Evolutionary conservation across 2,329 filamentous ascomycete species (phyloP), one percentile per base, ranked within the genome.

Genomic region (Mariannaea elegans): DNA sequence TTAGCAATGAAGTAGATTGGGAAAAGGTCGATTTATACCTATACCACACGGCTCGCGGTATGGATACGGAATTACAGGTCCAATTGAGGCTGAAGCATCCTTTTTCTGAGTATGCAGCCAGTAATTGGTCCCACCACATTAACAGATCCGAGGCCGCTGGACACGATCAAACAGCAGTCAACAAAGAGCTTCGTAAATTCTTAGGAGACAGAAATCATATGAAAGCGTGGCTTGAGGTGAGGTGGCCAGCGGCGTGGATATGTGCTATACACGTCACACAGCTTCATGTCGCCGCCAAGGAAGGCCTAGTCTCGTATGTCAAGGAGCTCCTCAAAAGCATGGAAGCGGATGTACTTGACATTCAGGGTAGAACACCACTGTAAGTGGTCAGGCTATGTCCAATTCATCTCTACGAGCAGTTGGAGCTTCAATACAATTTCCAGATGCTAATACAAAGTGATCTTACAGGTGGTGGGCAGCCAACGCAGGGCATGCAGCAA

Each of bases 101-200:
- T 0, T 75, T 76, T 27, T 50, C 72, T 7, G 56, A 69, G 7
- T 76, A 76, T 48, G 71, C 71, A 4, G 56, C 58, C 14, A 63
- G 38, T n/a, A 72, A 75, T 41, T 76, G 74, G 74, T 36, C 64
- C 14, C 32, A 63, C 10, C 74, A 76, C 42, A 46, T 66, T 2
- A 45, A 47, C n/a, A 67, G 49, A 31, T 69, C 68, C 12, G 65
- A 70, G 21, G 29, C 27, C 3, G 55, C 54, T 6, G 64, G 63
- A 3, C 19, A 66, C 9, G 61, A 69, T 34, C 65, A 69, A 19
- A 48, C 52, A 1, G 45, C 61, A 2, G n/a, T 64, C 8, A 61
- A 61, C 16, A 18, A 27, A 1, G 56, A 49, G 2, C 45, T 68
- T 36, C 10, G 18, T 4, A 47, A 31, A 9, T 56, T 69, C 9